Evolutionary conservation across 1,284 basidiomycete species (phyloP).

Genomic region (Cerioporus squamosus): DNA sequence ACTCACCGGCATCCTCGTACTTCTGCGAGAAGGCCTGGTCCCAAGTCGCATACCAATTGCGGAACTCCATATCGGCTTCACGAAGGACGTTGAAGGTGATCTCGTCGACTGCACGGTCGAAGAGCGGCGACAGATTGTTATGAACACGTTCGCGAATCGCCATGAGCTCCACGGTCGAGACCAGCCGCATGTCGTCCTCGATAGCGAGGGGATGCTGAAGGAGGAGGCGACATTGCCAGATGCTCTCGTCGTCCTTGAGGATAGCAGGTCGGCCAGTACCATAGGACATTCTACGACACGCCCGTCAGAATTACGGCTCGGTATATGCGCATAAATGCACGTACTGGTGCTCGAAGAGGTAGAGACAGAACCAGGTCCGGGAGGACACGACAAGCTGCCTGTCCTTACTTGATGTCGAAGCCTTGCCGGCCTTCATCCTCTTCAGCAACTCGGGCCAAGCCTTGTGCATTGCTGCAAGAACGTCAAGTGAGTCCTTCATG

Average conservation of each 20-base stretch:
- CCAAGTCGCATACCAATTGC: constrained; percentile 76
- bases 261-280: constrained; percentile 92
- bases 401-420: constrained; percentile 64
- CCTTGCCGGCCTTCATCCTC: constrained; percentile 71
- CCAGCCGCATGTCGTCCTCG: constrained; percentile 92
- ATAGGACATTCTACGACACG: constrained; percentile 72
- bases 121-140: constrained; percentile 65
- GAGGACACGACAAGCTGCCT: constrained; percentile 79
- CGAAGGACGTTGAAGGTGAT: constrained; percentile 67
- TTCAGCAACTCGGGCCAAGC: constrained; percentile 85
- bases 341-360: constrained; percentile 91
- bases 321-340: constrained; percentile 32
- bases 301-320: neutral
- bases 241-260: constrained; percentile 89
- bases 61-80: constrained; percentile 69
- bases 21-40: constrained; percentile 80
- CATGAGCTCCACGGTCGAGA: constrained; percentile 89
- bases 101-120: constrained; percentile 70
- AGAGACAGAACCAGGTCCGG: constrained; percentile 89
- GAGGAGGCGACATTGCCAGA: constrained; percentile 80
- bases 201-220: constrained; percentile 88
- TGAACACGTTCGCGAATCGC: constrained; percentile 78
- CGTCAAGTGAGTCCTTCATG: no score
- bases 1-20: constrained; percentile 77
- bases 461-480: constrained; percentile 75